Base-by-base conservation (phyloP, 108 stramenopile species). In the Licmophora abbreviata region DNA sequence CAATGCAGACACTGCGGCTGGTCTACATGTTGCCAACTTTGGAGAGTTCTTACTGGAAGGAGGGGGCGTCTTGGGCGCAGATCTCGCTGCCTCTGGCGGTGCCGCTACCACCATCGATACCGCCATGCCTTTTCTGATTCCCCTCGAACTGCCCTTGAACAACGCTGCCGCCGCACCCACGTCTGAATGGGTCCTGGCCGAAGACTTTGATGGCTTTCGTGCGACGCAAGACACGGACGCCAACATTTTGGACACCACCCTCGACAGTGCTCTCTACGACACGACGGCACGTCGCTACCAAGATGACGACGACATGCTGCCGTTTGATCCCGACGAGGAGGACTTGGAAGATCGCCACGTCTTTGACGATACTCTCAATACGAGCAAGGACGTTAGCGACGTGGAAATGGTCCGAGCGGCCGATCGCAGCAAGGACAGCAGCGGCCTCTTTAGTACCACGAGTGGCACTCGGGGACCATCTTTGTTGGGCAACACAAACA, bases 361-460 rank as follows among this genome's bases (percentile, higher is more conserved):
- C 32, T 15, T 50, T 31, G 29, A 50, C 33, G 48, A 50, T 8
- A 40, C 37, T 2, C 3, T 48, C 21, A 23, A 48, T 20, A 40
- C 38, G 3, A 5, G 5, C 2, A 17, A 41, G 11, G 37, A 4
- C 14, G 66, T 74, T 15, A 82, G 79, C 11, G 78, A 88, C 38
- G 73, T 87, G 31, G 91, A 93, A 65, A 40, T 93, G 30, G 79
- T 80, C 42, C 81, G 91, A 44, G 83, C 64, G n/a, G 77, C 71
- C 18, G 62, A 71, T 55, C 66, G 71, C 30, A 44, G 43, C n/a
- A n/a, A n/a, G n/a, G n/a, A n/a, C n/a, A n/a, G n/a, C n/a, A n/a
- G n/a, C n/a, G n/a, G n/a, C n/a, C n/a, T n/a, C n/a, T n/a, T n/a
- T n/a, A n/a, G n/a, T n/a, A n/a, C n/a, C n/a, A n/a, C n/a, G n/a